phyloP scores from a whole-genome alignment of 768 basidiomycete species.

The Xanthoconium purpureum region DNA sequence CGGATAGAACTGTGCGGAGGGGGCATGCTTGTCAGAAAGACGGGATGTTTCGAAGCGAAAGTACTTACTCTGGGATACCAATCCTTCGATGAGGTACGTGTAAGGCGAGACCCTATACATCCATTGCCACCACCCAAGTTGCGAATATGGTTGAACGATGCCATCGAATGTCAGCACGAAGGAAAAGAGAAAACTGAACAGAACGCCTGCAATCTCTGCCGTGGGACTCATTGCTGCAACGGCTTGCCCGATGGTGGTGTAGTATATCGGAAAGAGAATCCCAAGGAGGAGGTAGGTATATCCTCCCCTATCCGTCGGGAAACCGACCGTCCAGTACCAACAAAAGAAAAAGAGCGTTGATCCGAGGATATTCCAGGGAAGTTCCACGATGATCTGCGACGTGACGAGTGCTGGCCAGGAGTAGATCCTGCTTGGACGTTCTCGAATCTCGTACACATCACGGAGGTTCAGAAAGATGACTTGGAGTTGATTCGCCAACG shows the following conservation, averaged over 20 bases:
- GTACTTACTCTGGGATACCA: conserved; percentile 45
- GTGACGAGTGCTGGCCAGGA: background rate
- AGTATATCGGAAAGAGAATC: conserved; percentile 57
- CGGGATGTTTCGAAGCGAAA: too few relatives aligned
- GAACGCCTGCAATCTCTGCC: conserved; percentile 54
- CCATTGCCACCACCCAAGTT: conserved; percentile 70
- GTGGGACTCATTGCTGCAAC: conserved; percentile 61
- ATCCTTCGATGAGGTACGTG: conserved; percentile 54
- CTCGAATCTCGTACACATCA: conserved; percentile 62
- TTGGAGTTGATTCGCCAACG: conserved; percentile 62
- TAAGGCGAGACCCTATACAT: conserved; percentile 59
- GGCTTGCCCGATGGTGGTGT: conserved; percentile 58
- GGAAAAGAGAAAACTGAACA: conserved; percentile 58
- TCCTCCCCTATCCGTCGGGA: conserved; percentile 50
- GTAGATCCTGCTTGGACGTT: conserved; percentile 39
- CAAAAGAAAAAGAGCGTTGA: conserved; percentile 58
- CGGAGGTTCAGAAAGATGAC: conserved; percentile 58
- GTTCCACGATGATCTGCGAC: conserved; percentile 51
- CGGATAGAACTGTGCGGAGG: conserved; percentile 42
- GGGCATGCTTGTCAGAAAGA: background rate
- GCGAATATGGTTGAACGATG: conserved; percentile 60
- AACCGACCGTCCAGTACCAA: conserved; percentile 73
- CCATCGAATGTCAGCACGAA: conserved; percentile 69
- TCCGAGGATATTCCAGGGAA: conserved; percentile 61
- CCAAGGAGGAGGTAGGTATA: conserved; percentile 56